These are phyloP conservation scores for Beauveria australis DNA, from an alignment of 2,329 filamentous ascomycete genomes.

Conservation along the genomic window DNA sequence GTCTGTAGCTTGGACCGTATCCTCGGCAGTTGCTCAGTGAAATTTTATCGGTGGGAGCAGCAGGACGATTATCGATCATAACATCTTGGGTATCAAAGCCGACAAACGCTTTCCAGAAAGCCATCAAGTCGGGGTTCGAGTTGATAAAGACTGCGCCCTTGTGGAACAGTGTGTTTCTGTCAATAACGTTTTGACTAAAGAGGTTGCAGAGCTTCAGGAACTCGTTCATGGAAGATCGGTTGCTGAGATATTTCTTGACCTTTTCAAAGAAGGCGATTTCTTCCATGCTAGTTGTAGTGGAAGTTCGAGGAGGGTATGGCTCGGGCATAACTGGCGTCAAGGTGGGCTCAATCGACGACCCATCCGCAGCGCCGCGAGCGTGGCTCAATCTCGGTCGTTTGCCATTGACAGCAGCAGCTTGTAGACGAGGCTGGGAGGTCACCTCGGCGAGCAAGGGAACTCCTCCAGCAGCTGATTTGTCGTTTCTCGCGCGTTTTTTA, in stretches of 20 bases:
- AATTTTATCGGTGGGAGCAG: slow-evolving; percentile 70
- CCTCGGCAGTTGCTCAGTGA: slow-evolving; percentile 91
- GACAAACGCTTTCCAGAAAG: slow-evolving; percentile 79
- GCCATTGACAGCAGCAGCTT: slow-evolving; percentile 28
- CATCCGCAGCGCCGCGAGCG: slow-evolving; percentile 50
- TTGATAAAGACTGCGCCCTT: slow-evolving; percentile 82
- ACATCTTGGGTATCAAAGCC: slow-evolving; percentile 70
- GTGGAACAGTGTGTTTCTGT: slow-evolving; percentile 72
- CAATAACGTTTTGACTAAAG: slow-evolving; percentile 87
- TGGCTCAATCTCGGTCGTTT: slow-evolving; percentile 72
- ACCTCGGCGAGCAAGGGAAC: slow-evolving; percentile 36
- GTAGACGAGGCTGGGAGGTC: slow-evolving; percentile 28
- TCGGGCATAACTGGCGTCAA: slow-evolving; percentile 82
- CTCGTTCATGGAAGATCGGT: slow-evolving; percentile 87
- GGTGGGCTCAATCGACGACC: slow-evolving; percentile 68
- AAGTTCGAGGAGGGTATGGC: slow-evolving; percentile 69
- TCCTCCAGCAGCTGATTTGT: slow-evolving; percentile 44
- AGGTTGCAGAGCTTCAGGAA: slow-evolving; percentile 96
- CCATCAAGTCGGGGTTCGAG: slow-evolving; percentile 79
- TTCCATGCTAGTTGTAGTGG: slow-evolving; percentile 67
- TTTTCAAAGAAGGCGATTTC: slow-evolving; percentile 93
- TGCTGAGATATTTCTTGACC: slow-evolving; percentile 91
- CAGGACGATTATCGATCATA: slow-evolving; percentile 68
- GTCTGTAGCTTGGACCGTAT: slow-evolving; percentile 89
- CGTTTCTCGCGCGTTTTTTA: slow-evolving; percentile 71